These are phyloP conservation scores for Tuber melanosporum DNA, from an alignment of 495 filamentous ascomycete species.

Conservation along the genomic window DNA sequence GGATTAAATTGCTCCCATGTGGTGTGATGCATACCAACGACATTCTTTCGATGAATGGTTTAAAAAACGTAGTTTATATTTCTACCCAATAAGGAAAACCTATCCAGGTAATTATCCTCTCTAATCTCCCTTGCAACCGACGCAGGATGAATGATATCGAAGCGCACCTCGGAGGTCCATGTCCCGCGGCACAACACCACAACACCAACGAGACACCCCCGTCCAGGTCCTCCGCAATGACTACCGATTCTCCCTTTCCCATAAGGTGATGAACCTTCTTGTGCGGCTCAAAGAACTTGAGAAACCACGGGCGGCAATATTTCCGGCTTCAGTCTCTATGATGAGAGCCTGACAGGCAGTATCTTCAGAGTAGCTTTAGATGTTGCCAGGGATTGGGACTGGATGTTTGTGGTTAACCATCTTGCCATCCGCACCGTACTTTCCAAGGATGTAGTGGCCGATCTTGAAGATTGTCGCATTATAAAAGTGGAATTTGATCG, in stretches of 20 bases:
- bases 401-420: too few species aligned
- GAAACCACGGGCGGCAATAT: neutral
- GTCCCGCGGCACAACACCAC: neutral
- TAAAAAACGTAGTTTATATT: neutral
- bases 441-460: neutral
- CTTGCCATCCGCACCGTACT: neutral
- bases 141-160: neutral
- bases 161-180: neutral
- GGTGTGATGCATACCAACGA: too few species aligned
- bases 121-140: neutral
- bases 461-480: neutral
- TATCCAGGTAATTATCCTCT: neutral
- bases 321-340: neutral
- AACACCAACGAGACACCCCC: slow-evolving; percentile 2
- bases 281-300: neutral
- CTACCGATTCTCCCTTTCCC: neutral
- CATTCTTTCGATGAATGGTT: neutral
- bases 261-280: neutral
- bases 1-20: neutral
- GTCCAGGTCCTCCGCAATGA: neutral
- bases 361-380: neutral
- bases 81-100: neutral
- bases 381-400: neutral
- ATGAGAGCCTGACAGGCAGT: neutral
- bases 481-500: neutral